Percentiles rank a stretch among this genome's conserved stretches.
Evolutionary conservation across 2,329 filamentous ascomycete species (phyloP).

Genomic region (Sporothrix brasiliensis): DNA sequence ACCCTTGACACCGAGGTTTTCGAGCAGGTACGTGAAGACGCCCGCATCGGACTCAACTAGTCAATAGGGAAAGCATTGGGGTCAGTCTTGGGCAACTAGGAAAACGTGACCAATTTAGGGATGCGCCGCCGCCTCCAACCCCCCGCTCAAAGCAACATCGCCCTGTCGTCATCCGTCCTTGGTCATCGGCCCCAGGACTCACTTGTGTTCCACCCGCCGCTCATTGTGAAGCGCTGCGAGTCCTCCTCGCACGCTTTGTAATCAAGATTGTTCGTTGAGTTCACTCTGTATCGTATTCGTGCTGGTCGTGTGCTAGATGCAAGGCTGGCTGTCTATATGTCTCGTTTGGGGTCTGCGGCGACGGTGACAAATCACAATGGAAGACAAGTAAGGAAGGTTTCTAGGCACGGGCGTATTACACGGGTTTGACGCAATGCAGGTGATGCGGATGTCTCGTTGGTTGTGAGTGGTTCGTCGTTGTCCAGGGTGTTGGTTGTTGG

Average conservation of each 20-base stretch:
- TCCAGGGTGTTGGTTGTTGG: not conserved
- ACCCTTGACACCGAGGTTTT: constrained; percentile 84
- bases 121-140: not conserved
- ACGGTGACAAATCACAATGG: not conserved
- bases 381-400: not conserved
- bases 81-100: not conserved
- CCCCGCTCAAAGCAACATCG: not conserved
- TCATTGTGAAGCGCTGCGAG: constrained; percentile 39
- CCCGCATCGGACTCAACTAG: constrained; percentile 91
- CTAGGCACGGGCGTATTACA: constrained; percentile 16
- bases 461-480: constrained; percentile 1
- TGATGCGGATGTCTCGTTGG: constrained; percentile 5
- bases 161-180: not conserved
- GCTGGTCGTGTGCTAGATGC: not conserved
- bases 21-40: constrained; percentile 95
- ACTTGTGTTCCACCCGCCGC: constrained; percentile 87
- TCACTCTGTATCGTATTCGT: not conserved
- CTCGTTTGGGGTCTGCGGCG: not conserved
- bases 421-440: constrained; percentile 6
- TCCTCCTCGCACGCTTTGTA: not conserved
- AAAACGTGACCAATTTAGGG: not conserved
- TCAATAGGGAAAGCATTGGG: not conserved
- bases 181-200: constrained; percentile 40
- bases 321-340: not conserved
- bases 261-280: not conserved